Evolutionary conservation across 306 rosid species (phyloP).

Genomic region (Prinsepia uniflora): DNA sequence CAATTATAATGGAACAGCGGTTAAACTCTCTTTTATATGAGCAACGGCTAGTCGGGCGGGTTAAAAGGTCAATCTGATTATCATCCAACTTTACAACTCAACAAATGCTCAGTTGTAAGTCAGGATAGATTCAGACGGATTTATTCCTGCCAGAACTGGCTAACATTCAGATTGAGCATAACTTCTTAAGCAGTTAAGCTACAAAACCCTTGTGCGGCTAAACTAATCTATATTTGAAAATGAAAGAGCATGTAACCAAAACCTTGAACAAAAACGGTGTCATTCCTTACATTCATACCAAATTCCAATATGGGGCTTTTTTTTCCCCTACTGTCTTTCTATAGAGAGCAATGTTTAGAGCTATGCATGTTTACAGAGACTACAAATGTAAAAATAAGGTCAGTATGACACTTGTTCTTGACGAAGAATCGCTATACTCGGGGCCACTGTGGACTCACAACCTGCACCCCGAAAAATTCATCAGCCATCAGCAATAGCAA

Average conservation of each 20-base stretch:
- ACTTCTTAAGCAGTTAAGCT: too few species aligned
- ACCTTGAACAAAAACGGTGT: background rate
- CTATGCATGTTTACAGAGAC: background rate
- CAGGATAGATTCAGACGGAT: too few species aligned
- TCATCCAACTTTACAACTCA: too few species aligned
- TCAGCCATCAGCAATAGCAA: background rate
- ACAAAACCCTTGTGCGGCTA: background rate
- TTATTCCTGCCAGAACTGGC: too few species aligned
- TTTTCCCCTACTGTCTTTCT: background rate
- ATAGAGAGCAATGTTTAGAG: background rate
- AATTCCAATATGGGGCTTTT: background rate
- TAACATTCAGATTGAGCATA: too few species aligned
- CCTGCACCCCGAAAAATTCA: conserved; percentile 45
- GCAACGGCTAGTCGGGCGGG: too few species aligned
- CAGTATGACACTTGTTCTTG: background rate
- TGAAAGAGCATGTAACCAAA: background rate
- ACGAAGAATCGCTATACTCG: conserved; percentile 38
- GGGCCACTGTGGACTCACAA: conserved; percentile 97
- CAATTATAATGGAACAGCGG: background rate
- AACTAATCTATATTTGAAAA: background rate
- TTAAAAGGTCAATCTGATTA: too few species aligned
- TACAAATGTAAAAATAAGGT: background rate
- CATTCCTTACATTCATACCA: background rate
- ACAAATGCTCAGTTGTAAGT: too few species aligned
- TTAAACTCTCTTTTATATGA: background rate